These are phyloP conservation scores for Lathyrus sativus DNA, from an alignment of 306 rosid genomes.

Conservation along the genomic window DNA sequence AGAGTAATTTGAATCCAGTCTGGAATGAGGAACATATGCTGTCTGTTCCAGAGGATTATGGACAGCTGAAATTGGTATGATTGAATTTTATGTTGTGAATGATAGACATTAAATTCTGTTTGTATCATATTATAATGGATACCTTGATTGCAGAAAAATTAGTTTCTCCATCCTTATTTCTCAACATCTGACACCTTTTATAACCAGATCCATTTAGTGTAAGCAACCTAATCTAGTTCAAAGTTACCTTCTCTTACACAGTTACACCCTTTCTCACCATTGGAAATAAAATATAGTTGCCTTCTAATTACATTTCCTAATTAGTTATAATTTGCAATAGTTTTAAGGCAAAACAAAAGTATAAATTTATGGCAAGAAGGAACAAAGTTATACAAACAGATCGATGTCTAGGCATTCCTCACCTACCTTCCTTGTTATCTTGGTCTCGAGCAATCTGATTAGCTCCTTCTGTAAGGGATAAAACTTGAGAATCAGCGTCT, in stretches of 20 bases:
- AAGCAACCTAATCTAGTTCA: constrained; percentile 2
- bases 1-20: constrained; percentile 94
- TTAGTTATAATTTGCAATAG: constrained; percentile 24
- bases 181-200: neutral
- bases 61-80: constrained; percentile 82
- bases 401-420: neutral
- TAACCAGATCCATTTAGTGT: neutral
- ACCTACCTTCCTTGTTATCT: constrained; percentile 26
- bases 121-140: neutral
- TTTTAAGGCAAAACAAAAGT: constrained; percentile 7
- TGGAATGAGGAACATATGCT: constrained; percentile 99
- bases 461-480: neutral
- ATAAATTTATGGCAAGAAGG: constrained; percentile 25
- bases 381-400: constrained; percentile 21
- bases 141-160: constrained; percentile 15
- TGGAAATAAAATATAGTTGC: constrained; percentile 18
- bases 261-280: constrained; percentile 6
- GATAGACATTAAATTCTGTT: constrained; percentile 20
- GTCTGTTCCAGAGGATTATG: constrained; percentile 81
- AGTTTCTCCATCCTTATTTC: constrained; percentile 10
- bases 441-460: neutral
- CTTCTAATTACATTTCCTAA: constrained; percentile 4
- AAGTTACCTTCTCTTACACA: constrained; percentile 10
- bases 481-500: constrained; percentile 3
- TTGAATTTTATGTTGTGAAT: constrained; percentile 21